Conservation (phyloP, 2,329 filamentous ascomycete species). For the Venturia pyrina region DNA sequence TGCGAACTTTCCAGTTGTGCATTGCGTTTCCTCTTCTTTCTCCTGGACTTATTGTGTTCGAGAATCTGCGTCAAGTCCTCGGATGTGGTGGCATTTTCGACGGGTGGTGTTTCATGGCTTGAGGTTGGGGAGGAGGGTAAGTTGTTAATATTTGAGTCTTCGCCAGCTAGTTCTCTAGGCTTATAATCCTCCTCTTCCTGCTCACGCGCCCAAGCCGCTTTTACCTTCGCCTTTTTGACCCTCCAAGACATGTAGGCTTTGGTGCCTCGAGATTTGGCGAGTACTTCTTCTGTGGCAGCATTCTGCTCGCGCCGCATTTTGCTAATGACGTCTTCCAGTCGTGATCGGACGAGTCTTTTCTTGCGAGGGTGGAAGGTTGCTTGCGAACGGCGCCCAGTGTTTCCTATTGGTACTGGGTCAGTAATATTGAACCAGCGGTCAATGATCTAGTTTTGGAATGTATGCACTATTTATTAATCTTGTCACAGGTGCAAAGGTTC, state of each 20-base stretch:
- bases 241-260: neutral
- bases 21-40: neutral
- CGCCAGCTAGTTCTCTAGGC: neutral
- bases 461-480: neutral
- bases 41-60: neutral
- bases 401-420: neutral
- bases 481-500: neutral
- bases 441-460: neutral
- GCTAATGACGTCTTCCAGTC: neutral
- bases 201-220: neutral
- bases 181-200: neutral
- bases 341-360: neutral
- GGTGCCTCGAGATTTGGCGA: neutral
- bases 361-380: neutral
- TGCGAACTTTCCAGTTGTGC: neutral
- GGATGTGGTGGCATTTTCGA: neutral
- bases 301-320: neutral
- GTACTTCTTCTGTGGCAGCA: neutral
- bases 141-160: neutral
- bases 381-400: neutral
- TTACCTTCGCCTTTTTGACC: neutral
- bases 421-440: neutral
- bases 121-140: neutral
- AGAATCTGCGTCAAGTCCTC: neutral
- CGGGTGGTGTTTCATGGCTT: neutral